A percentile compares a stretch with the other conserved stretches of the same genome.
Conservation (phyloP, 2,329 filamentous ascomycete species). For the Aspergillus sojae region DNA sequence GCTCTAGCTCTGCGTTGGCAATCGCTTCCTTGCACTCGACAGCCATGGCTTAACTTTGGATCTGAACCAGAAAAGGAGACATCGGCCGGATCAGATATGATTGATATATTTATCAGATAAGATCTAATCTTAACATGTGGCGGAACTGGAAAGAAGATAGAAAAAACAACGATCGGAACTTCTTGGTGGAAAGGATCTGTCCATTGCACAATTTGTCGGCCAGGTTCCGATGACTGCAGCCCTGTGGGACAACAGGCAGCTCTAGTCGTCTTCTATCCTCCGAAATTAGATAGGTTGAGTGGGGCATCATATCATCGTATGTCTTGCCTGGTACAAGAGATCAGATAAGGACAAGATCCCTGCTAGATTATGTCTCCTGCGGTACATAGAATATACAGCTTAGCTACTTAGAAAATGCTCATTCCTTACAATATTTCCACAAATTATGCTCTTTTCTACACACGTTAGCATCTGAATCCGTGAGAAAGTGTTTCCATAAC, state of each 20-base stretch:
- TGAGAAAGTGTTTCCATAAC: background rate
- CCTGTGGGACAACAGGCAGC: background rate
- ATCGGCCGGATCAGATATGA: background rate
- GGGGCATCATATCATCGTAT: background rate
- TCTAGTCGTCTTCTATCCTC: background rate
- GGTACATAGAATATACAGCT: background rate
- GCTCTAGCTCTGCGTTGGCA: background rate
- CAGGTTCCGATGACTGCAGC: background rate
- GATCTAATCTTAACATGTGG: background rate
- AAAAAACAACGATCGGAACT: background rate
- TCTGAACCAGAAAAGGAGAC: background rate
- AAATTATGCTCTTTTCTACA: too few species aligned
- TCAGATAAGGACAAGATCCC: background rate
- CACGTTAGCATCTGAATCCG: too few species aligned
- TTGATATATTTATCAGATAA: slow-evolving; percentile 3
- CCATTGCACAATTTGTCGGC: background rate
- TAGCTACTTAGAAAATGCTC: too few species aligned
- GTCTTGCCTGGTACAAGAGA: background rate
- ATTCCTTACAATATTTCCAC: too few species aligned
- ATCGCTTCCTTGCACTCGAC: background rate
- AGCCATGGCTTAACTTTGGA: background rate
- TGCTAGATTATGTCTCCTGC: background rate
- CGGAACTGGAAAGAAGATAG: too few species aligned
- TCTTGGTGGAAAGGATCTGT: background rate
- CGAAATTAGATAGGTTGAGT: background rate